Evolutionary conservation across 331 rosid genomes (phyloP).

Genomic region (Malus hybrid): DNA sequence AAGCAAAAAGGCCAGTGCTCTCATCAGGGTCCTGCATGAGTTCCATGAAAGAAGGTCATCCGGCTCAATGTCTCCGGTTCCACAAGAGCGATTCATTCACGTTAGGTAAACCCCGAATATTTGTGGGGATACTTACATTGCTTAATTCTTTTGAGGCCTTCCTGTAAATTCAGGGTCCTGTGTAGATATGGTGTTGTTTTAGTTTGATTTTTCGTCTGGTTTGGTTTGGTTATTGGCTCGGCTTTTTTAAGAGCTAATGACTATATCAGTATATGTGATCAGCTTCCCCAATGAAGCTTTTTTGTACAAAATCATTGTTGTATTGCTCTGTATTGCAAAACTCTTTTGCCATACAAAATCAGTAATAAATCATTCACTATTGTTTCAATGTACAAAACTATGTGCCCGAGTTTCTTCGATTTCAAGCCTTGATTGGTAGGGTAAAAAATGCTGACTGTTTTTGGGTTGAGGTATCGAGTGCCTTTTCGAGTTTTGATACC

Average conservation of each 20-base stretch:
- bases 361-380: slow-evolving; percentile 13
- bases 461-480: slow-evolving; percentile 35
- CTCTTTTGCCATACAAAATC: slow-evolving; percentile 5
- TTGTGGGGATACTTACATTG: slow-evolving; percentile 30
- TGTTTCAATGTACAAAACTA: slow-evolving; percentile 4
- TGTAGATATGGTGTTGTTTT: slow-evolving; percentile 6
- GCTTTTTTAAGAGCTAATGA: slow-evolving; percentile 54
- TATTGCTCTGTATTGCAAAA: slow-evolving; percentile 7
- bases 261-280: slow-evolving; percentile 1
- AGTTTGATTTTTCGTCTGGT: not conserved
- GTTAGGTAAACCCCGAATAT: slow-evolving; percentile 45
- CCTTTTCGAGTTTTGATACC: slow-evolving; percentile 33
- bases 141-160: slow-evolving; percentile 13
- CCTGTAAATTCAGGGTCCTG: slow-evolving; percentile 28
- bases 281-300: slow-evolving; percentile 61
- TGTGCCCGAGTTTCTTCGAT: not conserved
- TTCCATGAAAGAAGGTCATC: slow-evolving; percentile 45
- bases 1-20: slow-evolving; percentile 56
- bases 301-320: slow-evolving; percentile 12
- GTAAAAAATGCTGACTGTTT: not conserved
- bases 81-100: slow-evolving; percentile 49
- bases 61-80: slow-evolving; percentile 28
- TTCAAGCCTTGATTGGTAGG: not conserved
- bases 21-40: slow-evolving; percentile 63
- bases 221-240: slow-evolving; percentile 42